Evolutionary conservation across 106 monocot species (phyloP).

Genomic region (Dendrobium chrysotoxum): DNA sequence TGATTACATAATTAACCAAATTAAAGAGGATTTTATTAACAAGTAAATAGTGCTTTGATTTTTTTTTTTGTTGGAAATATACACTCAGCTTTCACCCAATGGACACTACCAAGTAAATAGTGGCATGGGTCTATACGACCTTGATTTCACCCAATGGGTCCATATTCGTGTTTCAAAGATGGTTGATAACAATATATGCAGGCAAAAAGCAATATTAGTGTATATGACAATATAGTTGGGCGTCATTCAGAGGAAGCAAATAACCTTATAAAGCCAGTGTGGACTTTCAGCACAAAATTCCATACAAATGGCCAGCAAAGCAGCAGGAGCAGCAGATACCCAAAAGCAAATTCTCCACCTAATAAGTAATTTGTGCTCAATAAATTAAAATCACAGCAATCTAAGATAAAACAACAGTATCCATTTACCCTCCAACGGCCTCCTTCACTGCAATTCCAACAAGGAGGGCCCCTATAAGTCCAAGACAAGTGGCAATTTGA

Average conservation of each 20-base stretch:
- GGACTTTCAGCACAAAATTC: conserved; percentile 98
- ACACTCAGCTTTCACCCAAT: background rate
- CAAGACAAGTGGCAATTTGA: conserved; percentile 98
- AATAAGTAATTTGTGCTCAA: background rate
- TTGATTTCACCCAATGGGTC: background rate
- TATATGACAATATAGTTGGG: background rate
- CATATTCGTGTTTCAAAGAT: background rate
- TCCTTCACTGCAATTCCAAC: conserved; percentile 80
- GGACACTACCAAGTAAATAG: too few species aligned
- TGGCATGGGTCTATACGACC: too few species aligned
- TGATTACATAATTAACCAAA: background rate
- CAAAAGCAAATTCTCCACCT: conserved; percentile 99
- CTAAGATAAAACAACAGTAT: conserved; percentile 1
- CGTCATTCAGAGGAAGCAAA: conserved; percentile 1
- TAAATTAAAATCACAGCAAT: background rate
- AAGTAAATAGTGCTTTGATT: background rate
- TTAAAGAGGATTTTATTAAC: background rate
- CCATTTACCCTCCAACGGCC: conserved; percentile 49
- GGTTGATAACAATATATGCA: background rate
- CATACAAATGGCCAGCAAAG: conserved; percentile 65
- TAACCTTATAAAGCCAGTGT: conserved; percentile 91
- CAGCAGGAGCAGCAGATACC: conserved; percentile 70
- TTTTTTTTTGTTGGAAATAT: background rate
- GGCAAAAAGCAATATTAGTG: background rate
- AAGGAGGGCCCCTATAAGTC: conserved; percentile 66